Evolutionary conservation across 2,329 filamentous ascomycete genomes (phyloP).

Genomic region (Atkinsonella hypoxylon): DNA sequence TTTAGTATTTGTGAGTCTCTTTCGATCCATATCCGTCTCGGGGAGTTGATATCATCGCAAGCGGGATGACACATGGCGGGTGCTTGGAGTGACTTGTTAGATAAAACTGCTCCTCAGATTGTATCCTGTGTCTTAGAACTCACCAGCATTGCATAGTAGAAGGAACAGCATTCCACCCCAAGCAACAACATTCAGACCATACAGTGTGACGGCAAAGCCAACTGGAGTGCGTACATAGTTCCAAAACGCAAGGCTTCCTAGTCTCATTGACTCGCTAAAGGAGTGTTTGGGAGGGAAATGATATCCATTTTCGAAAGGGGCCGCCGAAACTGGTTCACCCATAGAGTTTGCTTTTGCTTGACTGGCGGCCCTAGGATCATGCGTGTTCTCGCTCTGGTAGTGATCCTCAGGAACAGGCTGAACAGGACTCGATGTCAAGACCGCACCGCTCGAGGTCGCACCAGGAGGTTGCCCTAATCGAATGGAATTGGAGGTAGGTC

Average conservation of each 20-base stretch:
- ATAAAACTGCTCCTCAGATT: background rate
- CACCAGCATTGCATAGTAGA: constrained; percentile 57
- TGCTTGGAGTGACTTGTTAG: constrained; percentile 16
- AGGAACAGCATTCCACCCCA: constrained; percentile 91
- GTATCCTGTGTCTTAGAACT: background rate
- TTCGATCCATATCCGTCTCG: constrained; percentile 76
- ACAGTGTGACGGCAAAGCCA: constrained; percentile 67
- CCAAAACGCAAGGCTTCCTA: constrained; percentile 51
- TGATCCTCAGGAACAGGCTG: constrained; percentile 3
- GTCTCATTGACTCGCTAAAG: constrained; percentile 44
- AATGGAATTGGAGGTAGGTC: constrained; percentile 10
- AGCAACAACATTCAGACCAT: constrained; percentile 70
- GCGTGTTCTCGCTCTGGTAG: background rate
- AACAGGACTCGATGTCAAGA: background rate
- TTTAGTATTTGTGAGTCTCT: constrained; percentile 70
- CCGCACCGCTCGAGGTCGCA: background rate
- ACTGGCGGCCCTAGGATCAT: constrained; percentile 9
- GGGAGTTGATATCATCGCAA: constrained; percentile 63
- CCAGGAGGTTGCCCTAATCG: constrained; percentile 9
- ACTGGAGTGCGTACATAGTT: constrained; percentile 62
- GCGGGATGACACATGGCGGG: constrained; percentile 60
- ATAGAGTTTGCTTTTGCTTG: constrained; percentile 10
- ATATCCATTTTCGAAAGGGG: constrained; percentile 49
- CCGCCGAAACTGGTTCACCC: constrained; percentile 19
- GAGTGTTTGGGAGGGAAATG: constrained; percentile 52